A percentile compares a stretch with the other conserved stretches of the same genome.
Evolutionary conservation across 176 grass and related monocot genomes (phyloP).

Genomic region (Pontederia crassipes): DNA sequence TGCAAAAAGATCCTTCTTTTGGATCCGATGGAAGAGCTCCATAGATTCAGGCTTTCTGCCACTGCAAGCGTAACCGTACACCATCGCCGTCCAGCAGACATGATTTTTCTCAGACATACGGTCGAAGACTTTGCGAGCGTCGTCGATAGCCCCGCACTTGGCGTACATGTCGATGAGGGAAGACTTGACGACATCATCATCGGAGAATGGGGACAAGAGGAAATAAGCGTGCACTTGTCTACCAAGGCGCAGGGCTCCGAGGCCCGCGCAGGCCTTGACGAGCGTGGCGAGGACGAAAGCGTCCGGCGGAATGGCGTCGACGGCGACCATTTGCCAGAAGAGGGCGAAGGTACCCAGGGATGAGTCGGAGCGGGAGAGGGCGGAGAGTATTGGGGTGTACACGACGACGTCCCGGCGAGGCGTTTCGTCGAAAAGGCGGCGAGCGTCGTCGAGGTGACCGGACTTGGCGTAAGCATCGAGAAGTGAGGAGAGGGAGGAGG

Average conservation of each 20-base stretch:
- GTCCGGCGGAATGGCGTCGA: conserved; percentile 41
- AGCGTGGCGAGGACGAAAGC: conserved; percentile 60
- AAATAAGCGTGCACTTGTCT: conserved; percentile 62
- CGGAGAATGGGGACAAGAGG: conserved; percentile 25
- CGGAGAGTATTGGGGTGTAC: conserved; percentile 56
- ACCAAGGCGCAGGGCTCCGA: conserved; percentile 43
- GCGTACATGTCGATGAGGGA: conserved; percentile 84
- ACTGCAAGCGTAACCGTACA: conserved; percentile 51
- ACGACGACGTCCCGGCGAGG: conserved; percentile 37
- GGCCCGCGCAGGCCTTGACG: conserved; percentile 25
- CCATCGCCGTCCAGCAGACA: conserved; percentile 64
- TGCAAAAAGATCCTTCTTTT: conserved; percentile 37
- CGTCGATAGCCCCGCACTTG: conserved; percentile 34
- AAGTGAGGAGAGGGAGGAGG: conserved; percentile 25
- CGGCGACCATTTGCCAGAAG: conserved; percentile 43
- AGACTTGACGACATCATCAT: conserved; percentile 54
- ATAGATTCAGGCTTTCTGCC: conserved; percentile 31
- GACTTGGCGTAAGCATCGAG: conserved; percentile 41
- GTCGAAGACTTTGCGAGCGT: conserved; percentile 70
- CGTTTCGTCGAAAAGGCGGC: conserved; percentile 39
- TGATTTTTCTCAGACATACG: conserved; percentile 44
- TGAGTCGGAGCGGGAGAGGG: conserved; percentile 35
- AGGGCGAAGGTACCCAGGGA: conserved; percentile 30
- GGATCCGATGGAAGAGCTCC: conserved; percentile 55
- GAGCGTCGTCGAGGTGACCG: conserved; percentile 35